These are phyloP conservation scores for Nelumbo lutea DNA, from an alignment of 164 flowering plant genomes.

Conservation along the genomic window DNA sequence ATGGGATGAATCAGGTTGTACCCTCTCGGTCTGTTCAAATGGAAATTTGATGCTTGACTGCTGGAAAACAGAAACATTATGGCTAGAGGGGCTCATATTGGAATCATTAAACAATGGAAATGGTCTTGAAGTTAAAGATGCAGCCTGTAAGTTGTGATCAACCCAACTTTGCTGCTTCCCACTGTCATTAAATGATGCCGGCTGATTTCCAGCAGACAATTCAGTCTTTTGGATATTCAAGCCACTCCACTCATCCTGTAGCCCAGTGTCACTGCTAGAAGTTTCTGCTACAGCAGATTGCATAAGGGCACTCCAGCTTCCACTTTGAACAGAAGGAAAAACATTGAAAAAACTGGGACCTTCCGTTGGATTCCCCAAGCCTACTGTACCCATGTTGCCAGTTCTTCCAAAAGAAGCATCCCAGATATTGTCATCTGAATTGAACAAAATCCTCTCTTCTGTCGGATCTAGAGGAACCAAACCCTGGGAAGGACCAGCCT, in stretches of 20 bases:
- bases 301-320: slow-evolving; percentile 96
- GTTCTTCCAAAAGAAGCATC: slow-evolving; percentile 38
- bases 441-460: slow-evolving; percentile 64
- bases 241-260: slow-evolving; percentile 84
- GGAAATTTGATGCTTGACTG: slow-evolving; percentile 25
- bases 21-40: slow-evolving; percentile 26
- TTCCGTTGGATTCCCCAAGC: slow-evolving; percentile 32
- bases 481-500: slow-evolving; percentile 33
- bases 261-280: slow-evolving; percentile 64
- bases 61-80: slow-evolving; percentile 31
- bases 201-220: slow-evolving; percentile 40
- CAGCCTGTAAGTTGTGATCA: slow-evolving; percentile 36
- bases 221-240: slow-evolving; percentile 60
- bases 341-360: slow-evolving; percentile 27
- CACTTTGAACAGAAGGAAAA: slow-evolving; percentile 66
- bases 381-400: slow-evolving; percentile 28
- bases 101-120: slow-evolving; percentile 26
- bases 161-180: slow-evolving; percentile 43
- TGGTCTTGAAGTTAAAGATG: slow-evolving; percentile 43
- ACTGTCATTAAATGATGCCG: slow-evolving; percentile 31
- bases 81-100: slow-evolving; percentile 23
- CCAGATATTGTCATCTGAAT: slow-evolving; percentile 53
- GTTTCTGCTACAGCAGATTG: slow-evolving; percentile 92
- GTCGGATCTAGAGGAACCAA: slow-evolving; percentile 53
- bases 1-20: slow-evolving; percentile 25